Conservation (phyloP, 345 rosid genomes). For the Heritiera fomes region DNA sequence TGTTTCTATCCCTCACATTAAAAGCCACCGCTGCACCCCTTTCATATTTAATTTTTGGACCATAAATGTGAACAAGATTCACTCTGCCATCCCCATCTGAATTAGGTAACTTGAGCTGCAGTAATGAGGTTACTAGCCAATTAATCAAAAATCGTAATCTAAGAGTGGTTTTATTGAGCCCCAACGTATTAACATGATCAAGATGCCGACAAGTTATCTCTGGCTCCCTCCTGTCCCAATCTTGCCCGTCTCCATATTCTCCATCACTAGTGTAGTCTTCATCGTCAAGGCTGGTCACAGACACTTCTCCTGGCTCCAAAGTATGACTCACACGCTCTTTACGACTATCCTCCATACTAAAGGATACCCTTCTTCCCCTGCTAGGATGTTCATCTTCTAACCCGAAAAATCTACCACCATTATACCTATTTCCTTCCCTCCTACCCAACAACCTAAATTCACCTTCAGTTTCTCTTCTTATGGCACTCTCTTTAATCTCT, state of each 20-base stretch:
- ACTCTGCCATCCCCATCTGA: slow-evolving; percentile 59
- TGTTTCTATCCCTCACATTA: slow-evolving; percentile 68
- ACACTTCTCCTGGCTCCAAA: slow-evolving; percentile 65
- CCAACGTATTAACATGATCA: slow-evolving; percentile 90
- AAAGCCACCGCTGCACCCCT: slow-evolving; percentile 96
- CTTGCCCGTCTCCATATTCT: slow-evolving; percentile 68
- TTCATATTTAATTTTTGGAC: slow-evolving; percentile 95
- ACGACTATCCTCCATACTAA: slow-evolving; percentile 72
- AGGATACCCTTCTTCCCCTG: slow-evolving; percentile 88
- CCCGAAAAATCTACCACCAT: slow-evolving; percentile 71
- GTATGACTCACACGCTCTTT: slow-evolving; percentile 44
- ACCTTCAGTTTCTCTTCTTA: slow-evolving; percentile 98
- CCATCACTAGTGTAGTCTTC: slow-evolving; percentile 77
- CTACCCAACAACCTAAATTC: slow-evolving; percentile 91
- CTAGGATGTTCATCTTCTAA: slow-evolving; percentile 83
- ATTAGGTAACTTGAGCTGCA: slow-evolving; percentile 72
- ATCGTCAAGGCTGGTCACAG: slow-evolving; percentile 61
- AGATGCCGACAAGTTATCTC: slow-evolving; percentile 81
- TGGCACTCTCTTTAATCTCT: slow-evolving; percentile 90
- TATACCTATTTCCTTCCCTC: slow-evolving; percentile 69
- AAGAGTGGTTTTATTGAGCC: slow-evolving; percentile 88
- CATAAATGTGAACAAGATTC: slow-evolving; percentile 85
- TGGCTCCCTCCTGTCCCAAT: slow-evolving; percentile 85
- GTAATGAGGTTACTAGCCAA: slow-evolving; percentile 96
- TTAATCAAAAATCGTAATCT: slow-evolving; percentile 82